phyloP scores from a whole-genome alignment of 192 early-diverging fungal species.

The Gonapodya prolifera region DNA sequence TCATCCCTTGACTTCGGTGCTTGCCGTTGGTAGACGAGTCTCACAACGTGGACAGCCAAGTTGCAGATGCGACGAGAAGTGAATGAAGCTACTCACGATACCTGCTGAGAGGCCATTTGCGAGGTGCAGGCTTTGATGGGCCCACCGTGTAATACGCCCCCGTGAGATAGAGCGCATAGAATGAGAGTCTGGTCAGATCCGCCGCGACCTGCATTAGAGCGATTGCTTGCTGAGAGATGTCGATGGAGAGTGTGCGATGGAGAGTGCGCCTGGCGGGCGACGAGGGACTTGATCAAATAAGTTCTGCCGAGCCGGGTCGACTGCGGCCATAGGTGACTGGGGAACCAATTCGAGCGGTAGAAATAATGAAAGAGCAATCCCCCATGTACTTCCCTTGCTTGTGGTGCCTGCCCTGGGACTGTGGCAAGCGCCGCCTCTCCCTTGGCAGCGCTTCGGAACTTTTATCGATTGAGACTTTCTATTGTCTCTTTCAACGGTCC shows the following conservation, averaged over 20 bases:
- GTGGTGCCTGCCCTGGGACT: too few relatives aligned
- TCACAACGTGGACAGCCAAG: not conserved
- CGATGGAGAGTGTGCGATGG: not conserved
- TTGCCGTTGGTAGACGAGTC: not conserved
- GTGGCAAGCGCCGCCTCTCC: too few relatives aligned
- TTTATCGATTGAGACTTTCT: too few relatives aligned
- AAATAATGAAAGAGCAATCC: not conserved
- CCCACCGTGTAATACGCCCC: not conserved
- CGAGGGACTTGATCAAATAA: not conserved
- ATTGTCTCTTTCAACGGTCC: too few relatives aligned
- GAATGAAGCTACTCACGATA: not conserved
- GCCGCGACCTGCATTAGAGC: not conserved
- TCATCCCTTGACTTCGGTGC: not conserved
- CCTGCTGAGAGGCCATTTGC: not conserved
- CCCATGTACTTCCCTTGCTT: too few relatives aligned
- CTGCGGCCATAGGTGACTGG: not conserved
- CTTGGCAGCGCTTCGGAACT: too few relatives aligned
- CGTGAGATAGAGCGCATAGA: not conserved
- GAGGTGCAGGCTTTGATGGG: not conserved
- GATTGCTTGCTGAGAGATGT: not conserved
- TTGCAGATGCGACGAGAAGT: not conserved
- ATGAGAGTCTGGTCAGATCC: not conserved
- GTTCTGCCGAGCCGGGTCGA: not conserved
- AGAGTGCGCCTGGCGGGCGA: not conserved
- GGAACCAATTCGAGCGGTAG: not conserved